Base-by-base conservation (phyloP, 2,329 filamentous ascomycete species). In the Purpureocillium lavendulum region DNA sequence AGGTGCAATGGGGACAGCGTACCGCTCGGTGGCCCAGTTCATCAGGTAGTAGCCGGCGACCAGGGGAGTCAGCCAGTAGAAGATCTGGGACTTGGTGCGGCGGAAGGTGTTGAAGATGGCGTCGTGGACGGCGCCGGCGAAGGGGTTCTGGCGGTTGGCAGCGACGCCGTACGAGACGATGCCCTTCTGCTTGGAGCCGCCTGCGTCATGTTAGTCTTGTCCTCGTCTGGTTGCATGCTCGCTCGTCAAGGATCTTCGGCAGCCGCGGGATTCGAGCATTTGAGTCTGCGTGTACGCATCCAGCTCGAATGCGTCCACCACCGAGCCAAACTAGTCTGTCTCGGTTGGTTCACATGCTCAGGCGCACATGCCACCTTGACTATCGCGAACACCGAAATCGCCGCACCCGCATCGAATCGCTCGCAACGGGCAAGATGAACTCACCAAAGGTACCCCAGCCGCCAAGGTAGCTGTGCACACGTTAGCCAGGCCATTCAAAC, bases 61-160 rank as follows among this genome's bases (percentile, higher is more conserved):
- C 53, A 95, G 69, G 30, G 89, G 84, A 44, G 92, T 85, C 18
- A 82, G 75, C 66, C 89, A 81, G 77, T 89, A 98, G 53, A 97
- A 80, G 52, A 94, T 80, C 74, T 97, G 92, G 53, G 75, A 66
- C 62, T 80, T 82, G 68, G 84, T 85, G 57, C 92, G 81, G 65
- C 92, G 82, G 77, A 84, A 94, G 55, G 80, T 82, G 78, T 98
- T 98, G 82, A 97, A 97, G 71, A 97, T 69, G 58, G 89, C 90
- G 51, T 82, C 84, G 65, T 90, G 70, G 49, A 75, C 65, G 44
- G 82, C 71, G 55, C 86, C 87, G 48, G 87, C 87, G 51, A 94
- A 75, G 48, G 88, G 85, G 58, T 85, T 82, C 72, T 95, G 90
- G 61, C 85, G 83, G 77, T 98, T 97, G 51, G 84, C 68, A 53